Evolutionary conservation across 495 filamentous ascomycete genomes (phyloP).

Genomic region (Penicillium taxi): DNA sequence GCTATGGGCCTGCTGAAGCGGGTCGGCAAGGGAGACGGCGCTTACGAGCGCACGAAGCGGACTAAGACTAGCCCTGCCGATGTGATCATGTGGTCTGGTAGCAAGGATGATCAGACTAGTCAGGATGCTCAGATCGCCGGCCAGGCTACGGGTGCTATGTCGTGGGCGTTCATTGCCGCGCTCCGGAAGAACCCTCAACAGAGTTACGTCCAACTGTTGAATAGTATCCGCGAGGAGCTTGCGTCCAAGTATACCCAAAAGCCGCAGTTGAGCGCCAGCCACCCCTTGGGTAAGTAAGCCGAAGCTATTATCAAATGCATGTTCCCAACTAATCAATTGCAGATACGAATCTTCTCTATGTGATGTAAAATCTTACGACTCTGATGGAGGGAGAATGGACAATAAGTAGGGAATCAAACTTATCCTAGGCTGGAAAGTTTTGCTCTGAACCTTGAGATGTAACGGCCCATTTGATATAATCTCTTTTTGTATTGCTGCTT

Average conservation of each 20-base stretch:
- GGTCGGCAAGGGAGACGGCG: conserved; percentile 75
- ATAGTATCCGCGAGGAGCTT: conserved; percentile 90
- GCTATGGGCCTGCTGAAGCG: conserved; percentile 90
- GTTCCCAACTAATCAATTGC: conserved; percentile 16
- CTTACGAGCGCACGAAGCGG: conserved; percentile 66
- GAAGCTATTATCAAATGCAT: not conserved
- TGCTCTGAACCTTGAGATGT: too few relatives aligned
- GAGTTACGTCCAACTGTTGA: conserved; percentile 92
- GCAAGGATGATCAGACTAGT: conserved; percentile 90
- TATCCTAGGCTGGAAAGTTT: too few relatives aligned
- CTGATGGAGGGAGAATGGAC: too few relatives aligned
- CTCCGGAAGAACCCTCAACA: conserved; percentile 97
- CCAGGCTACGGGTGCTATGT: conserved; percentile 95
- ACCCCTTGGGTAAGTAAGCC: conserved; percentile 72
- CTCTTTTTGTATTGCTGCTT: too few relatives aligned
- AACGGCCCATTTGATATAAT: too few relatives aligned
- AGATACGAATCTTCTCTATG: conserved; percentile 59
- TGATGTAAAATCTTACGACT: too few relatives aligned
- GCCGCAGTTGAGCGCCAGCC: conserved; percentile 92
- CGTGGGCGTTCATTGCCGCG: conserved; percentile 89
- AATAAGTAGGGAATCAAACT: too few relatives aligned
- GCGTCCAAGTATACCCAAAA: conserved; percentile 87
- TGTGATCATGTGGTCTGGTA: conserved; percentile 96
- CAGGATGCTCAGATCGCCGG: conserved; percentile 59
- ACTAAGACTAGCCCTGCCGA: conserved; percentile 94